Percentiles rank a stretch among this genome's conserved stretches.
These are phyloP conservation scores for Vanilla planifolia DNA, from an alignment of 106 monocot species.

Conservation along the genomic window DNA sequence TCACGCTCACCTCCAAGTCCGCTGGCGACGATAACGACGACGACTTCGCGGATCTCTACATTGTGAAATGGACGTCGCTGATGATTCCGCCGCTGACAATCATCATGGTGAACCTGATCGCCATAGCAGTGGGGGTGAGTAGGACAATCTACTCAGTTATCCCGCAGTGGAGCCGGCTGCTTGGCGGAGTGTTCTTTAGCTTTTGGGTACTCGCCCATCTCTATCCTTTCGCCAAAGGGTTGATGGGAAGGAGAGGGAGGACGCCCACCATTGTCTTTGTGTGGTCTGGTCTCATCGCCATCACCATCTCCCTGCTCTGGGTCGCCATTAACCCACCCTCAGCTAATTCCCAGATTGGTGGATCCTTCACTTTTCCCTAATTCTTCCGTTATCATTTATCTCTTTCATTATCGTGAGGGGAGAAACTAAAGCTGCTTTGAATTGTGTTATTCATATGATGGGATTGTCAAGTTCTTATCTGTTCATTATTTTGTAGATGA, in stretches of 20 bases:
- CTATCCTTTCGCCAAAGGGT: slow-evolving; percentile 54
- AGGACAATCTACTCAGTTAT: slow-evolving; percentile 45
- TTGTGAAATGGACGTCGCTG: slow-evolving; percentile 35
- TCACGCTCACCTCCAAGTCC: slow-evolving; percentile 46
- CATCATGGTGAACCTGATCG: slow-evolving; percentile 61
- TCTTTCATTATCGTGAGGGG: not conserved
- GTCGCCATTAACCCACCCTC: slow-evolving; percentile 35
- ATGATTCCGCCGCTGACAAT: slow-evolving; percentile 53
- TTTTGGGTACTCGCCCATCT: slow-evolving; percentile 60
- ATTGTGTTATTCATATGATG: too few relatives aligned
- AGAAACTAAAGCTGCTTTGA: too few relatives aligned
- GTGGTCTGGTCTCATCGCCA: slow-evolving; percentile 57
- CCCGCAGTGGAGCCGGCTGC: slow-evolving; percentile 63
- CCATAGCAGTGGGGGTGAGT: slow-evolving; percentile 51
- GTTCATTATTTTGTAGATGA: too few relatives aligned
- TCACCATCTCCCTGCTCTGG: slow-evolving; percentile 37
- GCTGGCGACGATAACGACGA: slow-evolving; percentile 34
- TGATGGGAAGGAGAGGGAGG: slow-evolving; percentile 49
- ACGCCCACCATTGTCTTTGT: slow-evolving; percentile 51
- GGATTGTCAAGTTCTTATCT: too few relatives aligned
- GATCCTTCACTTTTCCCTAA: slow-evolving; percentile 49
- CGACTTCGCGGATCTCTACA: slow-evolving; percentile 42
- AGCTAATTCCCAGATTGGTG: slow-evolving; percentile 38
- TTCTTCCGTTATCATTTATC: not conserved
- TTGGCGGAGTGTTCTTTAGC: slow-evolving; percentile 66